Base-by-base conservation (phyloP, 306 rosid species). In the Aeschynomene evenia region DNA sequence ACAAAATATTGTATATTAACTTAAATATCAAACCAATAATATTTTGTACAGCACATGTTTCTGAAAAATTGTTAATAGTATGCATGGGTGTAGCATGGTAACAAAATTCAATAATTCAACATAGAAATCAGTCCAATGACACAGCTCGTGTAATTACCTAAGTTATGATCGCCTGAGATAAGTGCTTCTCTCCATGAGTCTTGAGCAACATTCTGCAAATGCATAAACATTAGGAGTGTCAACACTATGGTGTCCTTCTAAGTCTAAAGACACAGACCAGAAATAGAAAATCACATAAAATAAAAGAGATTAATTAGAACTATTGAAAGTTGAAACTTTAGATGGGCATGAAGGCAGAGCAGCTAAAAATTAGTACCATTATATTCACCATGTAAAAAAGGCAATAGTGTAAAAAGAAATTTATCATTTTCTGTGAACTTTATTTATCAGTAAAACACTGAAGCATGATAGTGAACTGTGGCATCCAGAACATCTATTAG, bases 171-270 rank as follows among this genome's bases (percentile, higher is more conserved):
- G 75, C 83, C 79, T 3, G 79, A 80, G 20, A 81, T 36, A 72
- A 95, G 87, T 40, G 84, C 88, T 84, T 84, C 95, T 82, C 79
- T 89, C 85, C 89, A 73, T 19, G 92, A 89, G 61, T 91, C 93
- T 73, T 78, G 87, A 15, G 99, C 99, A 72, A 79, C 99, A 80
- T 95, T 81, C 99, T 95, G 88, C 82, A 79, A 75, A 73, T 68
- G 24, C 71, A 73, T 48, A 62, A 60, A 14, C 52, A 66, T 70
- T 57, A 66, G 62, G 33, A 52, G 70, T 49, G 34, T 51, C 49
- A 67, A 75, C 48, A 63, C 55, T 10, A 67, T 57, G 46, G 26
- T 16, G 70, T 39, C 24, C 31, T 63, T 70, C 43, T 3, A 50
- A 48, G 51, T 45, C 53, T 69, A 69, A 72, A 42, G 19, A 23